Conservation (phyloP, 129 eudicot species). For the Flaveria linearis region DNA sequence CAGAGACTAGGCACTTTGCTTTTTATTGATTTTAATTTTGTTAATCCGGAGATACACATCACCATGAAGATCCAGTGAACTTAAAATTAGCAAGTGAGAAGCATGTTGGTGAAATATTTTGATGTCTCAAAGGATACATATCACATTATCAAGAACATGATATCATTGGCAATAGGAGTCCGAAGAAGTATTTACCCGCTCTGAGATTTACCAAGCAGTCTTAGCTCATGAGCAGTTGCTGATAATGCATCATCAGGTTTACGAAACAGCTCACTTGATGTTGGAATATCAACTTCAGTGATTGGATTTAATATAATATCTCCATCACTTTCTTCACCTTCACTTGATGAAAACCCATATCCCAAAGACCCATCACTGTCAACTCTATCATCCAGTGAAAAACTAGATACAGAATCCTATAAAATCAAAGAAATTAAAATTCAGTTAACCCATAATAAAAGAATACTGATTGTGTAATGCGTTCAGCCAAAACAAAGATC, state of each 20-base stretch:
- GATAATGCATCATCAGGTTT: constrained; percentile 55
- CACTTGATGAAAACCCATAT: constrained; percentile 69
- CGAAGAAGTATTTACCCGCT: constrained; percentile 43
- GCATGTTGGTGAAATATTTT: not conserved
- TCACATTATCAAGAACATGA: not conserved
- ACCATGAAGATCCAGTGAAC: not conserved
- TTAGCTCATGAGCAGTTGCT: constrained; percentile 53
- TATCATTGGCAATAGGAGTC: not conserved
- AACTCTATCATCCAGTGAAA: constrained; percentile 58
- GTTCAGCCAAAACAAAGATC: not conserved
- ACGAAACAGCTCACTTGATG: constrained; percentile 46
- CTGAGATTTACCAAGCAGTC: constrained; percentile 49
- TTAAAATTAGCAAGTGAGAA: not conserved
- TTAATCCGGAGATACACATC: not conserved
- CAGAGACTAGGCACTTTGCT: not conserved
- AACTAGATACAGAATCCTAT: constrained; percentile 57
- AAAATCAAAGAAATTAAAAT: constrained; percentile 6
- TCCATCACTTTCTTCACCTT: constrained; percentile 88
- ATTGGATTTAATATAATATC: constrained; percentile 68
- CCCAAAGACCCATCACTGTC: constrained; percentile 51
- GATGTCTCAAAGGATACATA: constrained; percentile 8
- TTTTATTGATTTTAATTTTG: not conserved
- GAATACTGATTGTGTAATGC: not conserved
- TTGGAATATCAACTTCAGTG: constrained; percentile 76
- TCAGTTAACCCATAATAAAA: not conserved